Base-by-base conservation (phyloP, 306 rosid genomes). In the Malus asiatica region DNA sequence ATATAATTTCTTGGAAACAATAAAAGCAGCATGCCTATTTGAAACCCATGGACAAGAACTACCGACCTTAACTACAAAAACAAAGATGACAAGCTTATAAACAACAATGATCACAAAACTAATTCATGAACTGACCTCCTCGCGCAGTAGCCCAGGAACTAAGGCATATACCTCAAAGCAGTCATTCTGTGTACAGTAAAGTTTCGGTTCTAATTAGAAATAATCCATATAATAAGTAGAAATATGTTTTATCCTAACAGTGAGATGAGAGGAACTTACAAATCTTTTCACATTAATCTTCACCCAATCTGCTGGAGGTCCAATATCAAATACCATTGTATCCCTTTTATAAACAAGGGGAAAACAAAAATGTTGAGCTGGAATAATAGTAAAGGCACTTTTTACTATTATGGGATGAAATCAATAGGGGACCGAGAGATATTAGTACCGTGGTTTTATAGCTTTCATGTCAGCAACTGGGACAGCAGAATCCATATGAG, bases 301-400 rank as follows among this genome's bases (percentile, higher is more conserved):
- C 58, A 90, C 96, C 96, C 96, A 90, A 74, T 90, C 92, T 65
- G 96, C 92, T 42, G 96, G 90, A 60, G 89, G 88, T 75, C 96
- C 96, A 76, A 90, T 67, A 58, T 90, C 96, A 74, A 86, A 78
- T 55, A 90, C 89, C 38, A 83, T 35, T 29, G 85, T 83, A 33
- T 86, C 96, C 84, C 83, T 81, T 68, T 90, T 90, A 73, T 80
- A 67, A 58, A 44, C 45, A 74, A 68, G 25, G 35, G 33, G 68
- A 64, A 68, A 77, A 42, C 59, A 40, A 13, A 19, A 68, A 42
- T 4, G 11, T 57, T 68, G 45, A 58, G 30, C 19, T 25, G 16
- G 62, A 45, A 52, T n/a, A 76, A 42, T 6, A 25, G 30, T 10
- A 35, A 68, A 19, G 44, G 33, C 52, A 66, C 30, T 33, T 33